These are phyloP conservation scores for Oidiodendron maius DNA, from an alignment of 495 filamentous ascomycete genomes.

Conservation along the genomic window DNA sequence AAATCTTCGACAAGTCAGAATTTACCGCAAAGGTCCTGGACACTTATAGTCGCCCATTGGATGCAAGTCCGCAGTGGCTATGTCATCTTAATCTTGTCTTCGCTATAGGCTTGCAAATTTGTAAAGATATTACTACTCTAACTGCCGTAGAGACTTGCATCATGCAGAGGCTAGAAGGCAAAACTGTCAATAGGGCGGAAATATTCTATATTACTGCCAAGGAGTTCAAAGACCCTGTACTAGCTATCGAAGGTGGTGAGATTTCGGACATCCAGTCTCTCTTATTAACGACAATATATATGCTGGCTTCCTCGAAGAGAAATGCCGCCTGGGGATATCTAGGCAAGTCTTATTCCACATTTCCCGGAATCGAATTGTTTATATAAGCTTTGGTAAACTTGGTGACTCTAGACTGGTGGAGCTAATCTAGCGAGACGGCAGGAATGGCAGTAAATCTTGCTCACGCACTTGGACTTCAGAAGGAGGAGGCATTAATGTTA, in stretches of 20 bases:
- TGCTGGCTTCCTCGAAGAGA: conserved; percentile 47
- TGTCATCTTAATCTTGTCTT: conserved; percentile 42
- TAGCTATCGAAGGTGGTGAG: conserved; percentile 55
- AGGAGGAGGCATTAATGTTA: conserved; percentile 52
- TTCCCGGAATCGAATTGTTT: background rate
- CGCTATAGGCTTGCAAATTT: conserved; percentile 50
- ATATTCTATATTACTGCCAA: conserved; percentile 56
- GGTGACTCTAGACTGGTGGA: too few relatives aligned
- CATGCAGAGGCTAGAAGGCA: conserved; percentile 41
- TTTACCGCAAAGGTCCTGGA: conserved; percentile 44
- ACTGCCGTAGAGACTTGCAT: conserved; percentile 40
- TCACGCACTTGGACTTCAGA: conserved; percentile 53
- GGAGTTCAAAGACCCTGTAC: conserved; percentile 43
- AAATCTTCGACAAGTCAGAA: conserved; percentile 42
- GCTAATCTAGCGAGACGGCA: conserved; percentile 20
- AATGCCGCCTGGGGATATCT: conserved; percentile 57
- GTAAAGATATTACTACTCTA: conserved; percentile 38
- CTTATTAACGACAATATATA: conserved; percentile 54
- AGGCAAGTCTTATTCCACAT: conserved; percentile 29
- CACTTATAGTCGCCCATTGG: conserved; percentile 47
- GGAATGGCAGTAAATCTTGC: conserved; percentile 62
- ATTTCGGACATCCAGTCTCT: conserved; percentile 59
- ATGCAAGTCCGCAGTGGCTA: conserved; percentile 38
- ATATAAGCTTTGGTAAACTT: too few relatives aligned
- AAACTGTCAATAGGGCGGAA: conserved; percentile 35